Evolutionary conservation across 2,329 filamentous ascomycete species (phyloP).

Genomic region (Fusarium redolens): DNA sequence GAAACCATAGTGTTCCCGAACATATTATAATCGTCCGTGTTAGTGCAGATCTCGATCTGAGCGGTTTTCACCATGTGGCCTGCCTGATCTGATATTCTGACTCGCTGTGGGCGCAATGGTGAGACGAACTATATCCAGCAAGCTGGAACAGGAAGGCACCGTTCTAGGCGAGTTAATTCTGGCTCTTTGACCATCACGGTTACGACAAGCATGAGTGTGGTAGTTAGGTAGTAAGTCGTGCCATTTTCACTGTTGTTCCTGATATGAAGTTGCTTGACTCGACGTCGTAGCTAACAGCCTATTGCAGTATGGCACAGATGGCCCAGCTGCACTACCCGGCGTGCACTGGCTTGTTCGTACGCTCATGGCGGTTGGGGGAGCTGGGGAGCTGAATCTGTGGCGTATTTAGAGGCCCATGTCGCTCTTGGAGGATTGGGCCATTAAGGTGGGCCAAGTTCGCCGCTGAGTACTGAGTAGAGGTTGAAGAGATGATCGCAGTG

Average conservation of each 20-base stretch:
- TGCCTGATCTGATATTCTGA: slow-evolving; percentile 46
- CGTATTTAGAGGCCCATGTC: slow-evolving; percentile 26
- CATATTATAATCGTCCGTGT: slow-evolving; percentile 36
- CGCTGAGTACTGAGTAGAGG: neutral
- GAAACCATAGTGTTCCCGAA: slow-evolving; percentile 30
- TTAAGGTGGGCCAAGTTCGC: neutral
- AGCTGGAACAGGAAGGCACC: slow-evolving; percentile 33
- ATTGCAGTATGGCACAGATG: slow-evolving; percentile 29
- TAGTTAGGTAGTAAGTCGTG: neutral
- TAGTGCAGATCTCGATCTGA: slow-evolving; percentile 47
- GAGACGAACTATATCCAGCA: slow-evolving; percentile 31
- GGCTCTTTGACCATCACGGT: slow-evolving; percentile 15
- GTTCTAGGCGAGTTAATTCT: slow-evolving; percentile 28
- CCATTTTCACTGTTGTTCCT: slow-evolving; percentile 9
- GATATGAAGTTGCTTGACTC: slow-evolving; percentile 36
- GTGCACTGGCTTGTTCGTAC: slow-evolving; percentile 32
- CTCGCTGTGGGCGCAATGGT: slow-evolving; percentile 40
- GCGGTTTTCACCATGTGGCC: slow-evolving; percentile 35
- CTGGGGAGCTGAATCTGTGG: slow-evolving; percentile 30
- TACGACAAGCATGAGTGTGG: slow-evolving; percentile 17
- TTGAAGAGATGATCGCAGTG: neutral
- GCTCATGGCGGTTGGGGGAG: slow-evolving; percentile 11
- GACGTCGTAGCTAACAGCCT: slow-evolving; percentile 15
- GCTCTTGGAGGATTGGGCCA: neutral
- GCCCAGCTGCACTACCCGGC: slow-evolving; percentile 23